A percentile compares a stretch with the other conserved stretches of the same genome.
phyloP scores from a whole-genome alignment of 1,284 basidiomycete genomes.

The Cerioporus squamosus region DNA sequence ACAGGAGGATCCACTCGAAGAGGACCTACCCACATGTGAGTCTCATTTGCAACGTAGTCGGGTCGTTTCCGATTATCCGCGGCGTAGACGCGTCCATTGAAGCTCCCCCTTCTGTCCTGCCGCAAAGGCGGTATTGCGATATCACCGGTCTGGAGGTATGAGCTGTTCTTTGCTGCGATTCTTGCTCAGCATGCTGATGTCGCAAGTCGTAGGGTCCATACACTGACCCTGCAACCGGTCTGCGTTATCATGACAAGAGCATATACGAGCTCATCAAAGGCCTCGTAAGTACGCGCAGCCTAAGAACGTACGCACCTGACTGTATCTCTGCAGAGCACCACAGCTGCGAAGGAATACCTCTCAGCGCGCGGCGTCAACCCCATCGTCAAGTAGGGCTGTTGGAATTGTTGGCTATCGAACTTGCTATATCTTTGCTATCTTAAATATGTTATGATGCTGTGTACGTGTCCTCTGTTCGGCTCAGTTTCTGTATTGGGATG shows the following conservation, averaged over 20 bases:
- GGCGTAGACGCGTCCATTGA: slow-evolving; percentile 80
- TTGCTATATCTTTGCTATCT: too few relatives aligned
- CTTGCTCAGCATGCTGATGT: neutral
- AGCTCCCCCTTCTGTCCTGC: slow-evolving; percentile 82
- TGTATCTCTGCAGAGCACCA: slow-evolving; percentile 39
- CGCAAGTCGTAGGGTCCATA: slow-evolving; percentile 67
- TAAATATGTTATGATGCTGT: too few relatives aligned
- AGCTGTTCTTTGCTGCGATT: neutral
- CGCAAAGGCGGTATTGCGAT: slow-evolving; percentile 83
- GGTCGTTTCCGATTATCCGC: neutral
- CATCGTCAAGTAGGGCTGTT: slow-evolving; percentile 41
- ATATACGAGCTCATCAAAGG: slow-evolving; percentile 84
- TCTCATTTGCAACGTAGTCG: slow-evolving; percentile 4
- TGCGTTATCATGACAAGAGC: slow-evolving; percentile 86
- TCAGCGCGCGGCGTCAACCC: slow-evolving; percentile 53
- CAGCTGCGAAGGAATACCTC: slow-evolving; percentile 51
- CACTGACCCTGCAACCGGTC: slow-evolving; percentile 80
- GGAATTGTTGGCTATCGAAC: too few relatives aligned
- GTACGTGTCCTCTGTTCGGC: too few relatives aligned
- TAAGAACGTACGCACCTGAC: neutral
- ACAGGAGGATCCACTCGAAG: slow-evolving; percentile 39
- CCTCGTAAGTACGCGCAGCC: slow-evolving; percentile 54
- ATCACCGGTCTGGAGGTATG: slow-evolving; percentile 83
- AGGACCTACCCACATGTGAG: slow-evolving; percentile 73
- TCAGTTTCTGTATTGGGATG: too few relatives aligned